Evolutionary conservation across 331 rosid species (phyloP).

Genomic region (Spiraea crenata): DNA sequence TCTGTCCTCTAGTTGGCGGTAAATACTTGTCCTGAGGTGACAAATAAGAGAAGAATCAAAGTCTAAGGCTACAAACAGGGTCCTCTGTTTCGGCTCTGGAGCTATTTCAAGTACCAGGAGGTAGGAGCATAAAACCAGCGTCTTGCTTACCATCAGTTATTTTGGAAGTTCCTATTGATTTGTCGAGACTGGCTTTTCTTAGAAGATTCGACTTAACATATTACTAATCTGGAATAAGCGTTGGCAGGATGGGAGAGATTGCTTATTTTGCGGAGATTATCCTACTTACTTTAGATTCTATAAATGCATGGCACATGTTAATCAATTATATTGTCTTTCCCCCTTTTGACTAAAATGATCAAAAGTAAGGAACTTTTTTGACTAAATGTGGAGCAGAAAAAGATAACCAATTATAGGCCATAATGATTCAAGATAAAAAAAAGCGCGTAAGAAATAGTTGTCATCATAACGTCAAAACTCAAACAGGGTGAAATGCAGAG

Average conservation of each 20-base stretch:
- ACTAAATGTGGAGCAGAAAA: slow-evolving; percentile 5
- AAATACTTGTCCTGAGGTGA: too few relatives aligned
- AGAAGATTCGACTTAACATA: background rate
- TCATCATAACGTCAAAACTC: background rate
- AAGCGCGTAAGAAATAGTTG: too few relatives aligned
- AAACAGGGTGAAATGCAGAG: background rate
- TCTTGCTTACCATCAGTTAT: background rate
- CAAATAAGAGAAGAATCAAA: too few relatives aligned
- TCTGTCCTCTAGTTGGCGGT: background rate
- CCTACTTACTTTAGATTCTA: too few relatives aligned
- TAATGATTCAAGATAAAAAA: background rate
- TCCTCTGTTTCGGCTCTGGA: background rate
- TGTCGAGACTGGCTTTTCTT: background rate
- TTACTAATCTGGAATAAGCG: too few relatives aligned
- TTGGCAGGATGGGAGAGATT: too few relatives aligned
- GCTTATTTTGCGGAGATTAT: too few relatives aligned
- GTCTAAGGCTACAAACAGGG: background rate
- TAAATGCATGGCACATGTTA: slow-evolving; percentile 17
- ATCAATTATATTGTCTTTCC: background rate
- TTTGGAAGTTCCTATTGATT: background rate
- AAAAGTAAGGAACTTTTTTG: background rate
- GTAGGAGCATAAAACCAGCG: slow-evolving; percentile 9
- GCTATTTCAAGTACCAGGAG: background rate
- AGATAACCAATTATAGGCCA: background rate
- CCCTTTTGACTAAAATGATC: slow-evolving; percentile 8